Conservation (phyloP, 2,329 filamentous ascomycete species). For the Colletotrichum higginsianum region DNA sequence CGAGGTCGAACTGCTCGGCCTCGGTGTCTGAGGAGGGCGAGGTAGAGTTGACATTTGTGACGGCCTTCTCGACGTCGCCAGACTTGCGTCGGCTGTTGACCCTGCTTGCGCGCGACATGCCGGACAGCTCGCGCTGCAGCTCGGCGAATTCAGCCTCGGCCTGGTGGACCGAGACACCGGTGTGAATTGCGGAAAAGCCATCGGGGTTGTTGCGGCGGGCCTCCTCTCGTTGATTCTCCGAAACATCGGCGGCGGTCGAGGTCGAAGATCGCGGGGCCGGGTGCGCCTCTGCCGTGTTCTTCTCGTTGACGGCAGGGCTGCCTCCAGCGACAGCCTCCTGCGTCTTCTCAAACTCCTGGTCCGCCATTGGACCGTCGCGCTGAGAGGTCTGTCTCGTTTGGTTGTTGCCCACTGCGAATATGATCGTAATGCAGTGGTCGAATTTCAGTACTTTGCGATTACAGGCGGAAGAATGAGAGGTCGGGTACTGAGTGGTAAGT, state of each 20-base stretch:
- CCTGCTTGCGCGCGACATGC: constrained; percentile 68
- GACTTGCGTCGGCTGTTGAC: constrained; percentile 44
- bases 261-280: constrained; percentile 43
- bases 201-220: constrained; percentile 63
- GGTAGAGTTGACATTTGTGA: constrained; percentile 48
- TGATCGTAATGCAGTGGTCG: too few species aligned
- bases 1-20: constrained; percentile 80
- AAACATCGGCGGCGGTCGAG: constrained; percentile 48
- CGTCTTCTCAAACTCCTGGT: constrained; percentile 48
- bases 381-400: not conserved
- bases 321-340: constrained; percentile 50
- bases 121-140: constrained; percentile 73
- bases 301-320: constrained; percentile 47
- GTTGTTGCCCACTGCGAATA: not conserved
- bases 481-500: not conserved
- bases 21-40: constrained; percentile 59
- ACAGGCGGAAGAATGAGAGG: not conserved
- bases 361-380: constrained; percentile 47
- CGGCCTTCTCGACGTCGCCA: constrained; percentile 73
- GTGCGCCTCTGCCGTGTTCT: constrained; percentile 18
- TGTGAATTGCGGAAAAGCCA: constrained; percentile 58
- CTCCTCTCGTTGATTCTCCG: constrained; percentile 50
- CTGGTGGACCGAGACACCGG: constrained; percentile 74
- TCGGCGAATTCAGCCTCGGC: constrained; percentile 81
- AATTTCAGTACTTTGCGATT: not conserved